Percentiles rank a stretch among this genome's conserved stretches.
Conservation (phyloP, 441 rosid species). For the Gossypium gossypioides region DNA sequence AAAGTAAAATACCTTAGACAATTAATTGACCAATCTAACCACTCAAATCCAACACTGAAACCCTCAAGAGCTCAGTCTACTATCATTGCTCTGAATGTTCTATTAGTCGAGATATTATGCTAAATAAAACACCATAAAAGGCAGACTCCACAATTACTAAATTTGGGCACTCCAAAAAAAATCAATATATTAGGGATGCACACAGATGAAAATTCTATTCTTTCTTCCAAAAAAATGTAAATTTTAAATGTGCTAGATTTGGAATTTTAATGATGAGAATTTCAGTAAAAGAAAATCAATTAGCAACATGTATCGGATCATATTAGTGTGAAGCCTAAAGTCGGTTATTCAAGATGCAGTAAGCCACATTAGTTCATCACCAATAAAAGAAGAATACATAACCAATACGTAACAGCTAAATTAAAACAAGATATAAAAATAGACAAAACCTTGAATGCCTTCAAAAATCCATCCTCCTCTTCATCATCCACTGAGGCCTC, state of each 20-base stretch:
- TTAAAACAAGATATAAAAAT: background rate
- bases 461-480: conserved; percentile 13
- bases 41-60: background rate
- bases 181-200: background rate
- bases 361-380: background rate
- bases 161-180: background rate
- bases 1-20: background rate
- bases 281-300: background rate
- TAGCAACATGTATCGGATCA: background rate
- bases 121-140: background rate
- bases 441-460: conserved; percentile 7
- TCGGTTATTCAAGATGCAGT: background rate
- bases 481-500: conserved; percentile 11
- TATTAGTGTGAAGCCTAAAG: background rate
- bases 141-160: background rate
- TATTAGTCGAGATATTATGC: background rate
- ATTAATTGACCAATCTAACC: background rate
- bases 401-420: background rate
- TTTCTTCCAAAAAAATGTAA: background rate
- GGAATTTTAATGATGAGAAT: background rate
- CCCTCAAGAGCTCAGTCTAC: background rate
- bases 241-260: background rate
- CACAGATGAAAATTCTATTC: background rate
- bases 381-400: background rate
- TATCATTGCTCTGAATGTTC: background rate